phyloP scores from a whole-genome alignment of 192 early-diverging fungal genomes.

The Polychytrium aggregatum region DNA sequence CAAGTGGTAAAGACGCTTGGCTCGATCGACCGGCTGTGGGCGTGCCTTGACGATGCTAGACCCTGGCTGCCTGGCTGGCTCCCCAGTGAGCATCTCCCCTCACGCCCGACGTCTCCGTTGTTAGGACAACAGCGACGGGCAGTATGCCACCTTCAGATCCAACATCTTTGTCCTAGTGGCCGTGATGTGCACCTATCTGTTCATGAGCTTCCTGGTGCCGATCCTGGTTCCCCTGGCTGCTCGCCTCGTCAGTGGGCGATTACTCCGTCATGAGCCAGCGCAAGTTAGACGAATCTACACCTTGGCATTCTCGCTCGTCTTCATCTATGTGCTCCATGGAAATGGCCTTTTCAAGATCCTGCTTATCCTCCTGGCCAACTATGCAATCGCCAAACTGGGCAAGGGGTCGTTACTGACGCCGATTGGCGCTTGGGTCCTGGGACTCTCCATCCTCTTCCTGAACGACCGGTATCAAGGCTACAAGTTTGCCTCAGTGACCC shows the following conservation, averaged over 20 bases:
- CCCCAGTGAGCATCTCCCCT: not conserved
- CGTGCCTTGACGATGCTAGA: not conserved
- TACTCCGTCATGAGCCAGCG: constrained; percentile 1
- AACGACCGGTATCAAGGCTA: constrained; percentile 73
- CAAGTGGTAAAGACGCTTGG: constrained; percentile 28
- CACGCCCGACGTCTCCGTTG: not conserved
- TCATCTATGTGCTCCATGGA: constrained; percentile 59
- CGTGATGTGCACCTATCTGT: constrained; percentile 18
- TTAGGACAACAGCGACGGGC: constrained; percentile 64
- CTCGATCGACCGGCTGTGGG: not conserved
- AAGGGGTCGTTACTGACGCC: constrained; percentile 47
- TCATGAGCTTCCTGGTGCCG: constrained; percentile 12
- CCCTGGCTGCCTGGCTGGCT: not conserved
- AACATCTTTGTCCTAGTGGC: constrained; percentile 43
- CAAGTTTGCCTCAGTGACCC: constrained; percentile 39
- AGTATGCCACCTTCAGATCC: constrained; percentile 57
- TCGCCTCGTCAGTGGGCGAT: no score
- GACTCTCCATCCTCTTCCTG: constrained; percentile 63
- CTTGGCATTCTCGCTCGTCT: constrained; percentile 49
- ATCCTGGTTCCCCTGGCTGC: no score
- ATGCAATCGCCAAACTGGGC: constrained; percentile 40
- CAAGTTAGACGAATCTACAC: constrained; percentile 26
- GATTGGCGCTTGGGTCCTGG: constrained; percentile 68
- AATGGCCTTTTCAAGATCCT: constrained; percentile 68
- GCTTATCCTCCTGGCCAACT: constrained; percentile 52